Evolutionary conservation across 2,329 filamentous ascomycete species (phyloP).

Genomic region (Colletotrichum sp.): DNA sequence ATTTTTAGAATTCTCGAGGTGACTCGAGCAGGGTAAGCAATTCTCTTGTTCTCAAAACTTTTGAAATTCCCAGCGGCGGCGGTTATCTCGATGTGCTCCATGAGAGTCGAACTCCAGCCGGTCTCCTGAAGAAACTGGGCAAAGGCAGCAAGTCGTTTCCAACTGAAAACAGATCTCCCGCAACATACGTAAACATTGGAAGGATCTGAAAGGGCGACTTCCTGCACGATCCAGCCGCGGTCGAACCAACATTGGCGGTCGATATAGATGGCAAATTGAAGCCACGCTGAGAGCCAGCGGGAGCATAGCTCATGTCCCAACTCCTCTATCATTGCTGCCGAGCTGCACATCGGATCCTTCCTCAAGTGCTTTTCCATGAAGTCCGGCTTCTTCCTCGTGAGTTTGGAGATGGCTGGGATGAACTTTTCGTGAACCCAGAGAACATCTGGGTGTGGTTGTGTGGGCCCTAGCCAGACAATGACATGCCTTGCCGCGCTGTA

Average conservation of each 20-base stretch:
- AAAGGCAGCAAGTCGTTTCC: neutral
- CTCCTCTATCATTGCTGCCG: neutral
- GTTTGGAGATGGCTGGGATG: neutral
- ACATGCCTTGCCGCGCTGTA: too few species aligned
- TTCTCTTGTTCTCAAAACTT: neutral
- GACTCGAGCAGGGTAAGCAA: neutral
- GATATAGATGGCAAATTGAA: neutral
- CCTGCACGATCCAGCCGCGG: constrained; percentile 25
- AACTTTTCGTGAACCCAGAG: too few species aligned
- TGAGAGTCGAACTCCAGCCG: neutral
- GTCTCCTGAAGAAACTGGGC: neutral
- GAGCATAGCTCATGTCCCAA: constrained; percentile 4
- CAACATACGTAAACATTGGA: constrained; percentile 10
- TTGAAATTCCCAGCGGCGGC: too few species aligned
- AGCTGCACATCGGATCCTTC: neutral
- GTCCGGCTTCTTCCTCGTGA: neutral
- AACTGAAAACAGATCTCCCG: neutral
- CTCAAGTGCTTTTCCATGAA: neutral
- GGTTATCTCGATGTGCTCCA: neutral
- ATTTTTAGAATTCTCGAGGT: neutral
- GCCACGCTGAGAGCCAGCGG: neutral
- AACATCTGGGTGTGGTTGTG: too few species aligned
- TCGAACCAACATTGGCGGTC: constrained; percentile 10
- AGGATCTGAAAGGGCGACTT: constrained; percentile 16
- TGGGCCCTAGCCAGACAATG: too few species aligned